Evolutionary conservation across 2,329 filamentous ascomycete genomes (phyloP).

Genomic region (Colletotrichum truncatum): DNA sequence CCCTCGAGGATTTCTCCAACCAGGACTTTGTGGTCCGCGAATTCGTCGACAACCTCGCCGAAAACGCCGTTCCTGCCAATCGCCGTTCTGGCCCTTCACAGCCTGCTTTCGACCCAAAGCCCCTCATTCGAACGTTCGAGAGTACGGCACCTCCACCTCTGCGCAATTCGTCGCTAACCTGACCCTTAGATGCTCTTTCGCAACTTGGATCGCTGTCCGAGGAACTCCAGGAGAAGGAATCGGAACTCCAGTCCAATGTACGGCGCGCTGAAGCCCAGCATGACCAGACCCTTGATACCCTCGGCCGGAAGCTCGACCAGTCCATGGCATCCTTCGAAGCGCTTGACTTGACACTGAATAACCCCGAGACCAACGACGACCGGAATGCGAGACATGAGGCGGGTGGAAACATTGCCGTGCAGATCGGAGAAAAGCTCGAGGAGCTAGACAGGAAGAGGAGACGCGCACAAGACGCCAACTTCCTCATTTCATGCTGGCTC

Average conservation of each 20-base stretch:
- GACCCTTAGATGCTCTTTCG: constrained; percentile 64
- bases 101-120: constrained; percentile 89
- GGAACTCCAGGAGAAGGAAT: constrained; percentile 89
- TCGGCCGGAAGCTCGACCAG: constrained; percentile 89
- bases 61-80: constrained; percentile 80
- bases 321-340: constrained; percentile 93
- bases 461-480: constrained; percentile 90
- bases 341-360: constrained; percentile 84
- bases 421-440: constrained; percentile 93
- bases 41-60: constrained; percentile 93
- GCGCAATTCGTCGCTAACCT: constrained; percentile 36
- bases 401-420: constrained; percentile 89
- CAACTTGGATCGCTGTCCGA: constrained; percentile 78
- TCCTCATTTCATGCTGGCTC: constrained; percentile 95
- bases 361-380: constrained; percentile 47
- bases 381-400: constrained; percentile 59
- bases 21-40: constrained; percentile 98
- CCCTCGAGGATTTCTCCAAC: constrained; percentile 85
- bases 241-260: constrained; percentile 88
- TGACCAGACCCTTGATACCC: constrained; percentile 86
- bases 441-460: constrained; percentile 93
- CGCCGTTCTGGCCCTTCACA: constrained; percentile 77
- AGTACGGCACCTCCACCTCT: constrained; percentile 50
- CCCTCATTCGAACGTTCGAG: constrained; percentile 94
- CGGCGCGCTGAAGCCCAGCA: constrained; percentile 92